Base-by-base conservation (phyloP, 2,329 filamentous ascomycete genomes). In the Pseudogymnoascus pannorum region DNA sequence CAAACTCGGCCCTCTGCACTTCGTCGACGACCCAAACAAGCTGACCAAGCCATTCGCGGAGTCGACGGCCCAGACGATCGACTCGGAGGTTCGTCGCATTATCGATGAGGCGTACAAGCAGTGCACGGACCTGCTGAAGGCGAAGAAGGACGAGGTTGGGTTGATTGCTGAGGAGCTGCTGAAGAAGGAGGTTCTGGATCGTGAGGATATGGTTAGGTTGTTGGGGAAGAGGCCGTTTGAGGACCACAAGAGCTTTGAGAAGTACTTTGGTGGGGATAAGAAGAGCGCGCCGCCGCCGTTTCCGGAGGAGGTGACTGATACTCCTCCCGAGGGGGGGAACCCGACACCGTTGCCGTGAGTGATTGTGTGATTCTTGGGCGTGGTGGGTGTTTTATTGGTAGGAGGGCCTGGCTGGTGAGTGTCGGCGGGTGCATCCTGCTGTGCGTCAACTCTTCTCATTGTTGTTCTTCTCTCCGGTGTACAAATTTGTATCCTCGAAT, bases 31-130 rank as follows among this genome's bases (percentile, higher is more conserved):
- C 70, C 83, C 89, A 65, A 89, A 90, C 73, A 87, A 90, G 71
- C 77, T 97, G 63, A 87, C 92, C 73, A 99, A 99, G 79, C 94
- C 94, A 0, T 99, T 97, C 77, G 93, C 91, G 20, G 94, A 99
- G 78, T 82, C 91, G 60, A 99, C 94, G 2, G 94, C 92, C 16
- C 89, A 92, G 73, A 87, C 87, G 67, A 99, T 99, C 73, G 94
- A 99, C 72, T 77, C 81, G 42, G 94, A 99, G 77, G 93, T 99
- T 64, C 87, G 91, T 67, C 85, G 91, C 60, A 96, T 99, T 68
- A 87, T 99, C 60, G 91, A 95, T 65, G 86, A 94, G 72, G 94
- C 94, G 1, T 96, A 99, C 80, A 85, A 89, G 75, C 88, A 94
- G 75, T 99, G 94, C 80, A 87, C 85, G 71, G 85, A 90, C 51